Conservation (phyloP, 164 flowering plant species). For the Vitis rupestris region DNA sequence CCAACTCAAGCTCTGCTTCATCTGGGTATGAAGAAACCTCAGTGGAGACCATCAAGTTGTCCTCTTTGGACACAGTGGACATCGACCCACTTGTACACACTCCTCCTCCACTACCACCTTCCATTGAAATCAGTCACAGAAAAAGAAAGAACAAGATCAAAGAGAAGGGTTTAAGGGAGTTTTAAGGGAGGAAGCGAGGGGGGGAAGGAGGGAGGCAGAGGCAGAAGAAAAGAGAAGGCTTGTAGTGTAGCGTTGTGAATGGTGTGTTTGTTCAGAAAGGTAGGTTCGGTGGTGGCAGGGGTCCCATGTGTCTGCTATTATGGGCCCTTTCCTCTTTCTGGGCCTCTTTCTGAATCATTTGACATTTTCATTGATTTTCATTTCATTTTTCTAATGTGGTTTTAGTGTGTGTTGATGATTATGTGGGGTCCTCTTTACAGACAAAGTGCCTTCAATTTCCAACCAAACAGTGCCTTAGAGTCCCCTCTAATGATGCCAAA, state of each 20-base stretch:
- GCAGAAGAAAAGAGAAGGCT: constrained; percentile 4
- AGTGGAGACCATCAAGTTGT: constrained; percentile 18
- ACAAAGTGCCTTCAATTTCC: background rate
- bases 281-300: background rate
- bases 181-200: background rate
- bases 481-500: no score
- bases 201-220: constrained; percentile 5
- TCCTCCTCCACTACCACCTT: constrained; percentile 15
- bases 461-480: background rate
- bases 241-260: constrained; percentile 6
- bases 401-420: background rate
- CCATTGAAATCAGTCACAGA: constrained; percentile 17
- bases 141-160: background rate
- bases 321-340: constrained; percentile 10
- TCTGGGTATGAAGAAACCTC: constrained; percentile 46
- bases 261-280: background rate
- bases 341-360: background rate
- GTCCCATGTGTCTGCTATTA: constrained; percentile 24
- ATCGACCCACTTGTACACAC: constrained; percentile 22
- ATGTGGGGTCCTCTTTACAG: background rate
- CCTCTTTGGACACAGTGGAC: constrained; percentile 34
- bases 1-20: constrained; percentile 57
- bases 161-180: background rate
- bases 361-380: constrained; percentile 1
- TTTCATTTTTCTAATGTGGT: background rate